These are phyloP conservation scores for Alternaria burnsii DNA, from an alignment of 2,329 filamentous ascomycete species.

Conservation along the genomic window DNA sequence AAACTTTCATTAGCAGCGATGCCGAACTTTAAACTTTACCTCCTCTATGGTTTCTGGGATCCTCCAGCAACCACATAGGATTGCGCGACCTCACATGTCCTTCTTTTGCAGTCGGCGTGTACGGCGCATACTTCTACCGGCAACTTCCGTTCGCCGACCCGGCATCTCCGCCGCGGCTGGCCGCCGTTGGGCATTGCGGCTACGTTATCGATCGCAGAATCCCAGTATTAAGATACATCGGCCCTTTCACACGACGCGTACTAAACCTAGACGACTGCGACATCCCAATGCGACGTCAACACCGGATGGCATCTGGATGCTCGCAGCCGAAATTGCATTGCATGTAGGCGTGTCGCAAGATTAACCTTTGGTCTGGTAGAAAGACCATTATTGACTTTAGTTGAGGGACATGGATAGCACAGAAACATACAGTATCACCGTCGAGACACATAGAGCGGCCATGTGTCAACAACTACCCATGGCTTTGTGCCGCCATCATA, in stretches of 20 bases:
- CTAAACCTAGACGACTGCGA: conserved; percentile 19
- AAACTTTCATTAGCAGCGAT: neutral
- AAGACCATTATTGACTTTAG: neutral
- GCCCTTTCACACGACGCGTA: conserved; percentile 2
- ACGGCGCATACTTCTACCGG: neutral
- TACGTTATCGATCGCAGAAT: conserved; percentile 16
- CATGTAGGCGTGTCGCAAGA: neutral
- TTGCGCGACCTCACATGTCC: neutral
- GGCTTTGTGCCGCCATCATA: neutral
- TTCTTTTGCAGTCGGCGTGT: neutral
- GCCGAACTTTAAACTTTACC: conserved; percentile 4
- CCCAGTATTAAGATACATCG: conserved; percentile 12
- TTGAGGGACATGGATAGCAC: neutral
- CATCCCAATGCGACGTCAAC: conserved; percentile 24
- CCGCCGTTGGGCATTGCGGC: conserved; percentile 5
- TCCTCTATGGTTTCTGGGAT: neutral
- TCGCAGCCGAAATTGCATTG: conserved; percentile 9
- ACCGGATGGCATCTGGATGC: neutral
- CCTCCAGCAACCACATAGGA: neutral
- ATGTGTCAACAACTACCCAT: neutral
- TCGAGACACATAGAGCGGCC: neutral
- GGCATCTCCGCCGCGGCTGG: conserved; percentile 9
- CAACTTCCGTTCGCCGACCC: conserved; percentile 9
- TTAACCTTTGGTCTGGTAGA: neutral
- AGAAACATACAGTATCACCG: neutral